These are phyloP conservation scores for Xerocomellus intermedius DNA, from an alignment of 768 basidiomycete species.

Conservation along the genomic window DNA sequence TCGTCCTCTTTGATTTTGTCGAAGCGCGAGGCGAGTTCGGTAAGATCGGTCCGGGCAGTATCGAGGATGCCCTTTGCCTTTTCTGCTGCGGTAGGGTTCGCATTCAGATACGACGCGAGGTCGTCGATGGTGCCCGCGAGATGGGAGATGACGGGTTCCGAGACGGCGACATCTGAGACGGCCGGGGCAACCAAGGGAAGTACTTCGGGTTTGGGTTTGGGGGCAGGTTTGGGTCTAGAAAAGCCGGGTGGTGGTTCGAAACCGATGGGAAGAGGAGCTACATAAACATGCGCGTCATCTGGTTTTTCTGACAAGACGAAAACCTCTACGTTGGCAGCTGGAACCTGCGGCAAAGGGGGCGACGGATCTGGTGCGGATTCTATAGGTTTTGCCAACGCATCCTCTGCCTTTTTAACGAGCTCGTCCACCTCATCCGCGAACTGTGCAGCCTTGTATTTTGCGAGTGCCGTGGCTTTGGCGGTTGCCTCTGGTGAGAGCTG, in stretches of 20 bases:
- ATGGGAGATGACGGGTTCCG: constrained; percentile 92
- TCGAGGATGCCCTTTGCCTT: constrained; percentile 76
- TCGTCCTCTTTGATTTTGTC: constrained; percentile 81
- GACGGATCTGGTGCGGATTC: constrained; percentile 24
- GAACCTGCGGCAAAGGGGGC: constrained; percentile 27
- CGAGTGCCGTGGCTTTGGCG: constrained; percentile 41
- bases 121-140: constrained; percentile 92
- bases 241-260: constrained; percentile 94
- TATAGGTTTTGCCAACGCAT: constrained; percentile 52
- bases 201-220: constrained; percentile 32
- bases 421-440: constrained; percentile 65
- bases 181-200: constrained; percentile 83
- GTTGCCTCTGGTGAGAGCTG: constrained; percentile 25
- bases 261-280: constrained; percentile 80
- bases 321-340: constrained; percentile 25
- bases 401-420: constrained; percentile 71
- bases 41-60: constrained; percentile 78
- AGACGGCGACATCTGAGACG: constrained; percentile 64
- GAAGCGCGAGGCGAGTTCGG: constrained; percentile 71
- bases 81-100: constrained; percentile 63
- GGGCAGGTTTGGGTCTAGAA: constrained; percentile 55
- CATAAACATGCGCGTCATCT: constrained; percentile 45
- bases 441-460: constrained; percentile 44
- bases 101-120: constrained; percentile 79
- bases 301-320: constrained; percentile 25